These are phyloP conservation scores for Tillandsia fasciculata DNA, from an alignment of 176 grass and related monocot genomes.

Conservation along the genomic window DNA sequence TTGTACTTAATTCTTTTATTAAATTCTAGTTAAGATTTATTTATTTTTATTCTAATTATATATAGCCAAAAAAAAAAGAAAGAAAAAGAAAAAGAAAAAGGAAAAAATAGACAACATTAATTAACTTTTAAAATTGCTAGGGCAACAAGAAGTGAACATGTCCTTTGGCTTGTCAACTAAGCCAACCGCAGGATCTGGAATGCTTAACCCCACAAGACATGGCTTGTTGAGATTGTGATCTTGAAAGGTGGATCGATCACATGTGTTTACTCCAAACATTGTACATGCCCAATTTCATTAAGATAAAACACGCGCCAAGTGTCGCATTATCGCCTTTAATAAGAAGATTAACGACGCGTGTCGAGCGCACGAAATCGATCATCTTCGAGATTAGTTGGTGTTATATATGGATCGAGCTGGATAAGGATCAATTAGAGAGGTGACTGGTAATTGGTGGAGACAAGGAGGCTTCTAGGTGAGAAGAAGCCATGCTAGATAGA, in stretches of 20 bases:
- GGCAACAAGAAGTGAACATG: background rate
- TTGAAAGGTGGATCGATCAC: no score
- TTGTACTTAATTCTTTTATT: no score
- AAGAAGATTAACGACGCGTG: background rate
- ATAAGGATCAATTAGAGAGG: background rate
- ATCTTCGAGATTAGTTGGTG: background rate
- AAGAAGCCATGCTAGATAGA: background rate
- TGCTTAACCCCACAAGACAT: background rate
- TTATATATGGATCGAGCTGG: background rate
- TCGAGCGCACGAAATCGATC: background rate
- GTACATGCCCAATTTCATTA: background rate
- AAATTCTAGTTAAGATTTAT: no score
- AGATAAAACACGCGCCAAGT: no score
- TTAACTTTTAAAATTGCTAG: background rate
- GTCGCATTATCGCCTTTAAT: no score
- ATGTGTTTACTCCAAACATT: background rate
- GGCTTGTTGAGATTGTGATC: background rate
- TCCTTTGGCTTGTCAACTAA: background rate
- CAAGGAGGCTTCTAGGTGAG: background rate
- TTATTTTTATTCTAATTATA: no score
- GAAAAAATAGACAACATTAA: no score
- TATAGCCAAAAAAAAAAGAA: background rate
- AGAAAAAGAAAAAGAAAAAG: background rate
- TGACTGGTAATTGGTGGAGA: background rate
- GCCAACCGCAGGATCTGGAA: background rate